Evolutionary conservation across 345 rosid genomes (phyloP).

Genomic region (Pistacia atlantica): DNA sequence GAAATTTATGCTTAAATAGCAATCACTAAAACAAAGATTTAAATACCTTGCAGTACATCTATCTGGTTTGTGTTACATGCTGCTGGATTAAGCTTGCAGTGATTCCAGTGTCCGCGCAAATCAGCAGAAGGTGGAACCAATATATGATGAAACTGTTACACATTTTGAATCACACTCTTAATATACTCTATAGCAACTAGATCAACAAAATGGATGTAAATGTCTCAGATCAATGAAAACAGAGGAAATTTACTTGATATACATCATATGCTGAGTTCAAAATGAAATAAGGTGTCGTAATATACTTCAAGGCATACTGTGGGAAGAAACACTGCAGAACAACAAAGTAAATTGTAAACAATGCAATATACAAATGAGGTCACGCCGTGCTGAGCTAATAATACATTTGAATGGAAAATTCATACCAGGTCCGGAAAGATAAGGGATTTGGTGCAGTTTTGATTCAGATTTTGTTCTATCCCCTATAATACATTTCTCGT

Average conservation of each 20-base stretch:
- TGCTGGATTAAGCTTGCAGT: slow-evolving; percentile 63
- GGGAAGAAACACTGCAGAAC: slow-evolving; percentile 87
- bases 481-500: slow-evolving; percentile 50
- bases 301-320: slow-evolving; percentile 66
- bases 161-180: slow-evolving; percentile 8
- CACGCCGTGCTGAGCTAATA: slow-evolving; percentile 3
- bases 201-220: neutral
- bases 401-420: neutral
- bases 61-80: slow-evolving; percentile 62
- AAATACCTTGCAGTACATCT: slow-evolving; percentile 62
- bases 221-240: neutral
- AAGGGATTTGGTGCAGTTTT: slow-evolving; percentile 52
- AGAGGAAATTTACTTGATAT: slow-evolving; percentile 57
- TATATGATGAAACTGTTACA: slow-evolving; percentile 69
- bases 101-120: slow-evolving; percentile 62
- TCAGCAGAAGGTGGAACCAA: slow-evolving; percentile 90
- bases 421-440: slow-evolving; percentile 63
- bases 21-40: neutral
- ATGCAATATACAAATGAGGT: neutral
- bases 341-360: slow-evolving; percentile 9
- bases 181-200: neutral
- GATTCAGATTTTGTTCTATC: slow-evolving; percentile 56
- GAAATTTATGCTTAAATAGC: neutral
- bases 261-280: slow-evolving; percentile 93
- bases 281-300: slow-evolving; percentile 73